Conservation (phyloP, 2,329 filamentous ascomycete species). For the Orbilia quercus region DNA sequence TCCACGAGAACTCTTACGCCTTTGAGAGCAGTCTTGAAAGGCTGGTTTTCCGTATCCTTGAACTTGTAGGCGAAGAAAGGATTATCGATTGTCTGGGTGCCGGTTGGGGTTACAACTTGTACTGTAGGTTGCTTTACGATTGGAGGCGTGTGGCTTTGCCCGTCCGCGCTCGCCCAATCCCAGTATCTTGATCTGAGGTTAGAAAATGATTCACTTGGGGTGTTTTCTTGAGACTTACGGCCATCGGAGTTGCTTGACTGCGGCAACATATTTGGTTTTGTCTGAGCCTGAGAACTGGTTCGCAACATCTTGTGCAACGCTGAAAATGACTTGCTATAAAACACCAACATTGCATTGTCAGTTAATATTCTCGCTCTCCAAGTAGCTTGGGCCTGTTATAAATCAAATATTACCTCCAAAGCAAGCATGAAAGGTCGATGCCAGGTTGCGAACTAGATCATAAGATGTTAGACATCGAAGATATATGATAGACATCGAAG, state of each 20-base stretch:
- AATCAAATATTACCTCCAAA: constrained; percentile 58
- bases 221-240: constrained; percentile 55
- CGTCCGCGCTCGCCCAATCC: constrained; percentile 57
- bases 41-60: constrained; percentile 4
- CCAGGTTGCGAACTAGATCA: constrained; percentile 59
- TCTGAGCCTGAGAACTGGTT: constrained; percentile 44
- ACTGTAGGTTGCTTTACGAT: constrained; percentile 38
- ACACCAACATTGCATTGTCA: neutral
- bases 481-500: neutral
- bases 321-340: constrained; percentile 54
- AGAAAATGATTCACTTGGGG: neutral
- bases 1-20: too few relatives aligned
- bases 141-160: constrained; percentile 49
- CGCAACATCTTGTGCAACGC: constrained; percentile 45
- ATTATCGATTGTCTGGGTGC: constrained; percentile 27
- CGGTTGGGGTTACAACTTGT: constrained; percentile 43
- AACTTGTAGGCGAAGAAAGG: constrained; percentile 21
- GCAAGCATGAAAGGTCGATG: constrained; percentile 60
- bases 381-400: too few relatives aligned
- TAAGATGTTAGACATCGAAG: neutral
- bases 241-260: constrained; percentile 55
- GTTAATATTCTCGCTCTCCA: neutral
- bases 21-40: too few relatives aligned
- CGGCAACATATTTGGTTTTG: constrained; percentile 54
- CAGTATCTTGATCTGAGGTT: constrained; percentile 55